phyloP scores from a whole-genome alignment of 1,284 basidiomycete genomes.

The Puccinia triticina region DNA sequence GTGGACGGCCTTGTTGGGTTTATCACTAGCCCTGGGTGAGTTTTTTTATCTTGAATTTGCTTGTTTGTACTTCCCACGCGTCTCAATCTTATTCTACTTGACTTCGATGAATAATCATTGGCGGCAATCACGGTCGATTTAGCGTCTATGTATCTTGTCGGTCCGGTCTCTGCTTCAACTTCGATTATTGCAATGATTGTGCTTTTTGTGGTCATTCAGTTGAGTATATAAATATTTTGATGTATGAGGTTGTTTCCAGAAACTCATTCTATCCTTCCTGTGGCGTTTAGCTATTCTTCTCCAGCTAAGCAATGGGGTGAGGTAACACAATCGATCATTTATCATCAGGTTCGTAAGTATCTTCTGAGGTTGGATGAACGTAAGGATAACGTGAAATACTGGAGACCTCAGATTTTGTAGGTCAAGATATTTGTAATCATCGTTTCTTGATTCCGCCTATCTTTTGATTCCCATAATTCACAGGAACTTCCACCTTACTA shows the following conservation, averaged over 20 bases:
- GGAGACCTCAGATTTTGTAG: conserved; percentile 50
- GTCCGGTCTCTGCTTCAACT: conserved; percentile 40
- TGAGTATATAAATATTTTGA: neutral
- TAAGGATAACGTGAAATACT: conserved; percentile 50
- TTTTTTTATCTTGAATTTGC: neutral
- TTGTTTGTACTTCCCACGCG: neutral
- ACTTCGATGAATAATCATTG: neutral
- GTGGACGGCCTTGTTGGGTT: conserved; percentile 44
- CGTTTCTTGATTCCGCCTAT: neutral
- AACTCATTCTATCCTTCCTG: neutral
- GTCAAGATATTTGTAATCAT: neutral
- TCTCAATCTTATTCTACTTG: neutral
- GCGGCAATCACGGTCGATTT: neutral
- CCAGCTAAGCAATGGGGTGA: conserved; percentile 50
- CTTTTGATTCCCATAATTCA: neutral
- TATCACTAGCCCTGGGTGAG: conserved; percentile 31
- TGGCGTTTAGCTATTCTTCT: conserved; percentile 41
- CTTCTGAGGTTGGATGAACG: conserved; percentile 49
- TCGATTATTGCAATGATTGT: conserved; percentile 46
- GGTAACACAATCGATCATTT: conserved; percentile 49
- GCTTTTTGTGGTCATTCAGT: conserved; percentile 47
- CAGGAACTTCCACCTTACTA: neutral
- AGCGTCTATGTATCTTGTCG: conserved; percentile 46
- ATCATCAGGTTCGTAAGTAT: conserved; percentile 50
- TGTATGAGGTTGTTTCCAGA: neutral